phyloP scores from a whole-genome alignment of 176 grass and related monocot genomes.

The Tuctoria greenei region DNA sequence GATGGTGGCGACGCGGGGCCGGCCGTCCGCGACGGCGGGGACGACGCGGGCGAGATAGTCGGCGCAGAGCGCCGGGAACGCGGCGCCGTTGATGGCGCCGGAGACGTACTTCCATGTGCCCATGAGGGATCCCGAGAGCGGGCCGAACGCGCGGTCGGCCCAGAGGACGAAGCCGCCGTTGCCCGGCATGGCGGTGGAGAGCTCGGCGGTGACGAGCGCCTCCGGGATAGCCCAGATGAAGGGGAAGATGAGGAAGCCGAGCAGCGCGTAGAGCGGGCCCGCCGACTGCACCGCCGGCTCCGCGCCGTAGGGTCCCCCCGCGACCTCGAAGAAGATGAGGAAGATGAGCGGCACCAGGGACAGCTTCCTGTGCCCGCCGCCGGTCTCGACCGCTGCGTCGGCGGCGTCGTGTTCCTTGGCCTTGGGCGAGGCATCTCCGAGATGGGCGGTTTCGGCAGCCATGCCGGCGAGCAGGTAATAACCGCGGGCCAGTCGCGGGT shows the following conservation, averaged over 20 bases:
- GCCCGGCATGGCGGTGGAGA: conserved; percentile 65
- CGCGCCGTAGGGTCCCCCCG: conserved; percentile 68
- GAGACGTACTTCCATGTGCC: conserved; percentile 87
- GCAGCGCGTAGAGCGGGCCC: conserved; percentile 58
- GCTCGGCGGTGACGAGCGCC: conserved; percentile 75
- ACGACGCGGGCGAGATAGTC: conserved; percentile 64
- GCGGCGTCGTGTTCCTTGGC: conserved; percentile 22
- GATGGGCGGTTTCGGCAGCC: conserved; percentile 11
- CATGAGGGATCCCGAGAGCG: conserved; percentile 61
- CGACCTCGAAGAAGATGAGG: conserved; percentile 88
- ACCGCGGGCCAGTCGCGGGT: not conserved
- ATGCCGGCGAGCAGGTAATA: conserved; percentile 14
- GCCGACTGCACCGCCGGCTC: conserved; percentile 70
- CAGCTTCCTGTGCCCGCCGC: conserved; percentile 41
- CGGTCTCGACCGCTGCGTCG: not conserved
- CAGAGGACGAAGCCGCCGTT: conserved; percentile 86
- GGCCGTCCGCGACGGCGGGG: conserved; percentile 41
- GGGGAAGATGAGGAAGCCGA: conserved; percentile 72
- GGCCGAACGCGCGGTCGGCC: conserved; percentile 74
- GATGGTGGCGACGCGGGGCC: conserved; percentile 34
- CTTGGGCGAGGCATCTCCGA: conserved; percentile 18
- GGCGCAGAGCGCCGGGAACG: conserved; percentile 67
- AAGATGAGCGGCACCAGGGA: conserved; percentile 78
- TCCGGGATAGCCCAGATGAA: conserved; percentile 77
- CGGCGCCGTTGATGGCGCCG: conserved; percentile 71